Evolutionary conservation across 2,329 filamentous ascomycete genomes (phyloP), one percentile per base, ranked within the genome.

Genomic region (Monilinia fructigena): DNA sequence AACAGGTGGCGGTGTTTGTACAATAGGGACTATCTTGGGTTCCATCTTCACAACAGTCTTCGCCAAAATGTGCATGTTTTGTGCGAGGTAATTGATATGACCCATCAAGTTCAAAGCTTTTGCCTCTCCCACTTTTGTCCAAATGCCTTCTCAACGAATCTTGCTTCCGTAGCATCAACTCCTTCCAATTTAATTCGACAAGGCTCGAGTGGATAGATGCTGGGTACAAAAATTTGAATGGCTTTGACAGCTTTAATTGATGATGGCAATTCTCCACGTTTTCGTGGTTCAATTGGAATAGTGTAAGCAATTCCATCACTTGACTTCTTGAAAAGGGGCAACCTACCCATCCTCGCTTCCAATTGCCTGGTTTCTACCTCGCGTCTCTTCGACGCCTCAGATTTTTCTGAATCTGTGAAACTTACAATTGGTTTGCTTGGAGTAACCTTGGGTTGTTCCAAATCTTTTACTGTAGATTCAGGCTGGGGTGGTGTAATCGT

Each of bases 11-110:
- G 58, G n/a, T 50, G 45, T 38, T 50, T 48, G 28, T 26, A 50
- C n/a, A 40, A 67, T 62, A 48, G 68, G 50, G n/a, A 65, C 20
- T 47, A 50, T 62, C n/a, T 68, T 62, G 31, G 69, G 20, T 65
- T 69, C 63, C 40, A 65, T 59, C 65, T 72, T 69, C 48, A 80
- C 70, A 2, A 79, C 79, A 60, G 86, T 82, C 72, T 85, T 89
- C 18, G 86, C 87, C 73, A 94, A 80, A 2, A 79, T 77, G 72
- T 91, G 86, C 69, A 93, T 83, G 72, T 91, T 91, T 75, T 89
- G 86, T 2, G 86, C 82, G 10, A 94, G 79, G 73, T 89, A 91
- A 74, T 94, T 94, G 71, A 94, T 77, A 71, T 91, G 89, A 67
- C 86, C 89, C 79, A 90, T 89, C 65, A 95, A 77, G 12, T 83